phyloP scores from a whole-genome alignment of 2,329 filamentous ascomycete genomes.

The Byssoonygena ceratinophila region DNA sequence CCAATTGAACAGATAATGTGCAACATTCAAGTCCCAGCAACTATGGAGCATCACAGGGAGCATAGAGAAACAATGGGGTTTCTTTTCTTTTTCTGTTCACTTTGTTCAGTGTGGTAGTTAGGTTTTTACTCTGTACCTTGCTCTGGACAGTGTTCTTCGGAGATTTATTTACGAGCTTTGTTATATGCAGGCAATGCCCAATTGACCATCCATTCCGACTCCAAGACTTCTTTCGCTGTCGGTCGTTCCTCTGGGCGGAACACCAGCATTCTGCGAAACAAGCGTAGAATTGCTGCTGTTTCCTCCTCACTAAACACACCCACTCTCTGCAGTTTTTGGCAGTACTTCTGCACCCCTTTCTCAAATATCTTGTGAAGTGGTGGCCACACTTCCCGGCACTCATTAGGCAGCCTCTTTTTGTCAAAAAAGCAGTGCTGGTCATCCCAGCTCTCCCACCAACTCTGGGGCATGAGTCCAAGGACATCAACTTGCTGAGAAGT shows the following conservation, averaged over 20 bases:
- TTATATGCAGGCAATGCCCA: slow-evolving; percentile 13
- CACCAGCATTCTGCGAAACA: slow-evolving; percentile 14
- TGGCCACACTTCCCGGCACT: slow-evolving; percentile 16
- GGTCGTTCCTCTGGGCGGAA: slow-evolving; percentile 12
- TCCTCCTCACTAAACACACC: slow-evolving; percentile 11
- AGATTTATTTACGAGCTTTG: neutral
- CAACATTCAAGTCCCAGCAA: too few species aligned
- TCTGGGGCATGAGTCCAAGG: slow-evolving; percentile 17
- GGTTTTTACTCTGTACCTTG: too few species aligned
- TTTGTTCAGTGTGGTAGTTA: too few species aligned
- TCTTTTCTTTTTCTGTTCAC: too few species aligned
- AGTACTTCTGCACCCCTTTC: slow-evolving; percentile 15
- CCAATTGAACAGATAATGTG: too few species aligned
- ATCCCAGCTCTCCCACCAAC: slow-evolving; percentile 19
- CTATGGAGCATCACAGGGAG: too few species aligned
- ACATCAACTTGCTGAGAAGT: slow-evolving; percentile 16
- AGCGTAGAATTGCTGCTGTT: slow-evolving; percentile 10
- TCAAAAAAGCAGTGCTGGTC: slow-evolving; percentile 16
- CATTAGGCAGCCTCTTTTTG: slow-evolving; percentile 11
- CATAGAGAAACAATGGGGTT: too few species aligned
- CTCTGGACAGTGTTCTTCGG: too few species aligned
- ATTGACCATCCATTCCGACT: slow-evolving; percentile 16
- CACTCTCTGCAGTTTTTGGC: slow-evolving; percentile 8
- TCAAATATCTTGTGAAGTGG: slow-evolving; percentile 18
- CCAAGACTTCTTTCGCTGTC: slow-evolving; percentile 11